Evolutionary conservation across 1,284 basidiomycete genomes (phyloP).

Genomic region (Tilletiaria anomala): DNA sequence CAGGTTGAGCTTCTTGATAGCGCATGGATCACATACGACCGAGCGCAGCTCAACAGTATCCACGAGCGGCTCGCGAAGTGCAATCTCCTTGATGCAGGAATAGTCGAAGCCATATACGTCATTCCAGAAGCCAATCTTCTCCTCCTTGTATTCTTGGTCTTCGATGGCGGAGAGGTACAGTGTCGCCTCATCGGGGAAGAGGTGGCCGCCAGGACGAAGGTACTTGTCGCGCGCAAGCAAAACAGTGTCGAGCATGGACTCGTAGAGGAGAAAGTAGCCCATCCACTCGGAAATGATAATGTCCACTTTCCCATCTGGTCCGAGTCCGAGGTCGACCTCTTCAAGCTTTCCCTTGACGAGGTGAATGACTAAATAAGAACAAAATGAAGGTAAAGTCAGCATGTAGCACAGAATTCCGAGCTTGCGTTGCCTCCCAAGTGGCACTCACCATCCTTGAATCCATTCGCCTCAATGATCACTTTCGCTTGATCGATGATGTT

Average conservation of each 20-base stretch:
- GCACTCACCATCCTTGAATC: slow-evolving; percentile 60
- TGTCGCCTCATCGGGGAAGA: slow-evolving; percentile 91
- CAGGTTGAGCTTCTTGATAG: slow-evolving; percentile 55
- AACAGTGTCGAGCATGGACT: slow-evolving; percentile 98
- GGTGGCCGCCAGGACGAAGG: slow-evolving; percentile 64
- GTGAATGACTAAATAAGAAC: no score
- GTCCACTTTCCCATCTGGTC: slow-evolving; percentile 47
- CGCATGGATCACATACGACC: slow-evolving; percentile 37
- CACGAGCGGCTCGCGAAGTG: slow-evolving; percentile 85
- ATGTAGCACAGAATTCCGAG: no score
- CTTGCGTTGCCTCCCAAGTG: neutral
- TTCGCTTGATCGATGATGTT: slow-evolving; percentile 98
- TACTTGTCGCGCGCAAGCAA: slow-evolving; percentile 93
- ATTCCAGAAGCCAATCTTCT: slow-evolving; percentile 94
- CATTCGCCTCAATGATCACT: slow-evolving; percentile 91
- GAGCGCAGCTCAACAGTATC: slow-evolving; percentile 59
- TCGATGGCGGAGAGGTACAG: slow-evolving; percentile 94
- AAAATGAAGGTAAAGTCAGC: no score
- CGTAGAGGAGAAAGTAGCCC: slow-evolving; percentile 69
- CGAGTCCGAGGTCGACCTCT: slow-evolving; percentile 50
- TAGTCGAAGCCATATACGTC: slow-evolving; percentile 99
- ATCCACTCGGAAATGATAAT: slow-evolving; percentile 99
- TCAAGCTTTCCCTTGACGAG: slow-evolving; percentile 91
- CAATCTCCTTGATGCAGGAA: slow-evolving; percentile 98
- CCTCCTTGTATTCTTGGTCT: slow-evolving; percentile 98